A percentile compares a stretch with the other conserved stretches of the same genome.
phyloP scores from a whole-genome alignment of 176 grass and related monocot genomes.

The Aegilops speltoides region DNA sequence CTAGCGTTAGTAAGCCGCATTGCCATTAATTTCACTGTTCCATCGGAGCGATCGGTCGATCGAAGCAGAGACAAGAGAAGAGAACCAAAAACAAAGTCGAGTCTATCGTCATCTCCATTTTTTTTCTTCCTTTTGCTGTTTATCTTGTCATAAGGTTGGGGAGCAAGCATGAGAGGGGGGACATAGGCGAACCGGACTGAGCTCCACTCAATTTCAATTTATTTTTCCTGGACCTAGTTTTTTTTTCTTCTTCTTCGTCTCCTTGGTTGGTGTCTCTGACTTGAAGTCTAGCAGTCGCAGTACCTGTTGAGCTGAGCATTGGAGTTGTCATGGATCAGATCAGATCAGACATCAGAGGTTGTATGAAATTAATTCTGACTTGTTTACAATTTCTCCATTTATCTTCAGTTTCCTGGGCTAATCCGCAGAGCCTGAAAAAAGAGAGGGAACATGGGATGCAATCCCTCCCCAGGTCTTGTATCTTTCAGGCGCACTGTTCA shows the following conservation, averaged over 20 bases:
- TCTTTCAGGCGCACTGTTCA: constrained; percentile 44
- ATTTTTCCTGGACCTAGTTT: not conserved
- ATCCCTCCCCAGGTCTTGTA: constrained; percentile 20
- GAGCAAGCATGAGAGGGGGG: constrained; percentile 37
- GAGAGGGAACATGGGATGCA: not conserved
- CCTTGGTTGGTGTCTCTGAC: constrained; percentile 22
- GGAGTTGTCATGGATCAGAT: constrained; percentile 31
- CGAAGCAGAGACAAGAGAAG: not conserved
- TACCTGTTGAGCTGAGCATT: constrained; percentile 10
- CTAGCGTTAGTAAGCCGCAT: constrained; percentile 28
- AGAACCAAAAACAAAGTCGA: not conserved
- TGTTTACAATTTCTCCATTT: not conserved
- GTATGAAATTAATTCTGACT: not conserved
- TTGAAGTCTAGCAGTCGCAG: constrained; percentile 25
- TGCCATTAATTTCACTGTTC: constrained; percentile 46
- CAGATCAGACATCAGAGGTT: constrained; percentile 4
- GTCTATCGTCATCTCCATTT: constrained; percentile 9
- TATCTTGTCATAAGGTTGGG: constrained; percentile 36
- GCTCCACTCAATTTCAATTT: constrained; percentile 1
- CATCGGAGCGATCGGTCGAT: constrained; percentile 8
- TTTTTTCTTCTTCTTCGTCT: not conserved
- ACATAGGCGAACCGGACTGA: constrained; percentile 16
- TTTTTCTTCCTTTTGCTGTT: not conserved
- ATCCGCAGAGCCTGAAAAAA: not conserved
- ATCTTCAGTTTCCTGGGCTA: not conserved